phyloP scores from a whole-genome alignment of 1,284 basidiomycete species.

The Fomitiporia mediterranea region DNA sequence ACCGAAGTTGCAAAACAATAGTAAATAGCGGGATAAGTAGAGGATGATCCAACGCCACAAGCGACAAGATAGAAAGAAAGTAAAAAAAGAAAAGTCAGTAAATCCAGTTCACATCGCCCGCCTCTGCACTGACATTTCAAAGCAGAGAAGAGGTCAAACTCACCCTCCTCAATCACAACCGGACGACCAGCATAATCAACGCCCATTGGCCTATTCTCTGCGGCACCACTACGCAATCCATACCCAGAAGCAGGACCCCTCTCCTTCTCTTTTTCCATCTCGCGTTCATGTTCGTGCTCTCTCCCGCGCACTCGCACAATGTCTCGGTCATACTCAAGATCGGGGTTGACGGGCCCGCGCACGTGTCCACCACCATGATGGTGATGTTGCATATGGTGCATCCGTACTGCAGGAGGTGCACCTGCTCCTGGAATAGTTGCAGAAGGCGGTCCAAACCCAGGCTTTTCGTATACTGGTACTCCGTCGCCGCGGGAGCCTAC shows the following conservation, averaged over 20 bases:
- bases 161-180: slow-evolving; percentile 6
- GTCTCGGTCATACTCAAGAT: slow-evolving; percentile 8
- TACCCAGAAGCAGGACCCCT: background rate
- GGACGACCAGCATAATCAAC: slow-evolving; percentile 2
- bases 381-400: slow-evolving; percentile 13
- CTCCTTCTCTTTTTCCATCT: background rate
- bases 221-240: background rate
- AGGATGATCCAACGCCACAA: background rate
- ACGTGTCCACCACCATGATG: slow-evolving; percentile 5
- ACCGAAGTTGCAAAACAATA: no score
- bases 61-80: background rate
- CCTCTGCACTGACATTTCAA: slow-evolving; percentile 1
- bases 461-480: background rate
- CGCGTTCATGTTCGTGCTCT: slow-evolving; percentile 1
- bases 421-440: background rate
- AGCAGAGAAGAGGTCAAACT: slow-evolving; percentile 8
- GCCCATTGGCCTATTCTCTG: background rate
- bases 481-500: background rate
- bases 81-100: background rate
- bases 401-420: background rate
- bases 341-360: background rate
- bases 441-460: background rate
- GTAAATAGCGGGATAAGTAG: no score
- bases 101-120: background rate
- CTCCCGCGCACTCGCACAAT: background rate